phyloP scores from a whole-genome alignment of 1,284 basidiomycete species.

The Malassezia yamatoensis region DNA sequence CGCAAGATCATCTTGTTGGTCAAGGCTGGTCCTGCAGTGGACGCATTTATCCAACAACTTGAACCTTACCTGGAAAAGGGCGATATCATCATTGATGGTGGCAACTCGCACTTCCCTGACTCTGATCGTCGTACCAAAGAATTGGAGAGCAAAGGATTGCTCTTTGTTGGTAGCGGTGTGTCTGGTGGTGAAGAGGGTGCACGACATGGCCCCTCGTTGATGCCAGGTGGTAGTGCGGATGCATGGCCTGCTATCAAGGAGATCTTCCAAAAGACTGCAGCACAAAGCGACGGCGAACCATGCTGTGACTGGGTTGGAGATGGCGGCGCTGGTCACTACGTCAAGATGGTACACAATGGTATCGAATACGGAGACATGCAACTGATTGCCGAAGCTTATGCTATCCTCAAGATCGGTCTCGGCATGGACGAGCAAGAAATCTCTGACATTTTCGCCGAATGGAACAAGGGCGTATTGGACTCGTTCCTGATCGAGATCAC shows the following conservation, averaged over 20 bases:
- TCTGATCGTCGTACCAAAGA: conserved; percentile 87
- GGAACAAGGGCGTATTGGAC: conserved; percentile 98
- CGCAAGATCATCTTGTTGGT: conserved; percentile 88
- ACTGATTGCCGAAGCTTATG: conserved; percentile 72
- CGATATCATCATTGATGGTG: conserved; percentile 97
- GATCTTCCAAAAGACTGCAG: conserved; percentile 96
- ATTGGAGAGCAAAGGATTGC: conserved; percentile 83
- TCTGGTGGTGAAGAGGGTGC: conserved; percentile 99
- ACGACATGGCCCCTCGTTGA: conserved; percentile 90
- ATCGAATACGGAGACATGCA: conserved; percentile 95
- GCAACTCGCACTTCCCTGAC: conserved; percentile 99
- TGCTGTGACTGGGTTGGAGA: conserved; percentile 99
- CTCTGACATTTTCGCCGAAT: conserved; percentile 52
- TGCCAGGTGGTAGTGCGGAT: conserved; percentile 90
- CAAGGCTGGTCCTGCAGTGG: conserved; percentile 58
- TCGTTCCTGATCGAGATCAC: conserved; percentile 95
- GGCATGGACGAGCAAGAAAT: conserved; percentile 54
- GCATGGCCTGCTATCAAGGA: conserved; percentile 96
- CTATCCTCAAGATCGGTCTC: conserved; percentile 94
- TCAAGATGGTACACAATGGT: conserved; percentile 99
- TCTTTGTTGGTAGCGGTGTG: conserved; percentile 97
- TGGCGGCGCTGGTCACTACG: conserved; percentile 84
- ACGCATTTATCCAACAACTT: conserved; percentile 56
- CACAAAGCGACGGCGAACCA: conserved; percentile 86
- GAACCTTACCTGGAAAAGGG: conserved; percentile 57